phyloP scores from a whole-genome alignment of 495 filamentous ascomycete genomes.

The Parachaetomium inaequale region DNA sequence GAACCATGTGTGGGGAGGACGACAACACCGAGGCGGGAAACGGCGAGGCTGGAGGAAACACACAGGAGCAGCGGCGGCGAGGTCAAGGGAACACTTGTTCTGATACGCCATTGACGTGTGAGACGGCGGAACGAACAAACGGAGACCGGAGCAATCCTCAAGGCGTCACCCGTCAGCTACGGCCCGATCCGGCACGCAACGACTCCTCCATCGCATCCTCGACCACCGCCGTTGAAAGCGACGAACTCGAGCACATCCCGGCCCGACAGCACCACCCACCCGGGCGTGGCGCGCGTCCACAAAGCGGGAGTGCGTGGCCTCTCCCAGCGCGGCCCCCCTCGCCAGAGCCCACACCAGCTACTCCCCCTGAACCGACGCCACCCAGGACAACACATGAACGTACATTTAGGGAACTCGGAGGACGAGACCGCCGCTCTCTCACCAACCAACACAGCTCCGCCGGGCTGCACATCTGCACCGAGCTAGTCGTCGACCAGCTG shows the following conservation, averaged over 20 bases:
- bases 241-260: background rate
- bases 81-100: too few relatives aligned
- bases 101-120: background rate
- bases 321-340: background rate
- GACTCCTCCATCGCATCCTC: background rate
- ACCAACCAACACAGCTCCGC: background rate
- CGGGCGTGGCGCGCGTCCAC: background rate
- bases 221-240: background rate
- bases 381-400: background rate
- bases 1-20: constrained; percentile 6
- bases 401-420: too few relatives aligned
- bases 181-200: background rate
- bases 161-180: background rate
- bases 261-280: background rate
- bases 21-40: too few relatives aligned
- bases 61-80: too few relatives aligned
- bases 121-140: too few relatives aligned
- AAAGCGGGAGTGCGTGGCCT: background rate
- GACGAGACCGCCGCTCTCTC: background rate
- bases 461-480: constrained; percentile 23
- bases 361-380: background rate
- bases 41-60: background rate
- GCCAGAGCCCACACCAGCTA: background rate
- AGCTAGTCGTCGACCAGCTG: constrained; percentile 25
- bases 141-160: too few relatives aligned